A percentile compares a stretch with the other conserved stretches of the same genome.
Conservation (phyloP, 257 asterid genomes). For the Ajuga chamaepitys region DNA sequence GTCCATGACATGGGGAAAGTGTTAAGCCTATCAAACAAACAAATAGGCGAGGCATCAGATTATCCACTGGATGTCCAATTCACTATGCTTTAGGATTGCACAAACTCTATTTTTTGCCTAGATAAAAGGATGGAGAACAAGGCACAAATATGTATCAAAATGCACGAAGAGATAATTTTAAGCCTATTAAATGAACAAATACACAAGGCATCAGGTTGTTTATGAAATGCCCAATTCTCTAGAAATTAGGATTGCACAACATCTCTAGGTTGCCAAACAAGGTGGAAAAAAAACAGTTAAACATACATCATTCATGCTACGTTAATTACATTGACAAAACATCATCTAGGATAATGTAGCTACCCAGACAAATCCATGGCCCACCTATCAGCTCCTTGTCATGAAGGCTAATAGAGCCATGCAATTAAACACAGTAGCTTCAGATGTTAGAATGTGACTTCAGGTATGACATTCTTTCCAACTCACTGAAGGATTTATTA, state of each 20-base stretch:
- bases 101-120: no score
- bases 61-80: no score
- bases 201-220: neutral
- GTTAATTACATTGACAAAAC: neutral
- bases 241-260: constrained; percentile 5
- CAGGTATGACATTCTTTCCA: neutral
- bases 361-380: neutral
- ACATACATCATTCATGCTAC: neutral
- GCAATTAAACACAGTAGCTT: neutral
- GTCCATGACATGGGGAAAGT: no score
- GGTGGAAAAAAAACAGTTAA: neutral
- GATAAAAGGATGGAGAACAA: neutral
- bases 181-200: neutral
- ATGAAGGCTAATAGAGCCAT: neutral
- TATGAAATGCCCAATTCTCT: constrained; percentile 4
- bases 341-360: neutral
- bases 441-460: neutral
- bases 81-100: no score
- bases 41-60: no score
- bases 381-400: neutral
- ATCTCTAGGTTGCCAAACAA: neutral
- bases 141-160: neutral
- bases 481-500: neutral
- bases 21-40: no score
- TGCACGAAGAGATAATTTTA: neutral